These are phyloP conservation scores for Fomitopsis betulina DNA, from an alignment of 1,284 basidiomycete species.

Conservation along the genomic window DNA sequence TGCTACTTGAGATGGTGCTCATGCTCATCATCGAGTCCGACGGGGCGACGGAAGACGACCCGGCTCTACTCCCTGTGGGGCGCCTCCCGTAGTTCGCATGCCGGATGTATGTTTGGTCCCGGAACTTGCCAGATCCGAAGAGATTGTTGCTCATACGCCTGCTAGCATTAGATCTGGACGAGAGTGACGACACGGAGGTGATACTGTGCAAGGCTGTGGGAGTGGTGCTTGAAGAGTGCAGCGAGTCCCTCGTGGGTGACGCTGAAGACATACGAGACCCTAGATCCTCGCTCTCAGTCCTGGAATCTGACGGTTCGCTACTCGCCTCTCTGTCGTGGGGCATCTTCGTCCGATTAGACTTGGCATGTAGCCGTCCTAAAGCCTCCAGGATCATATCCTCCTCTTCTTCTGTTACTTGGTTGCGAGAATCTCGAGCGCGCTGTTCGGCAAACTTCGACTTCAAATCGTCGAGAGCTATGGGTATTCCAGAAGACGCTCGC, in stretches of 20 bases:
- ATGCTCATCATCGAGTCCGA: constrained; percentile 42
- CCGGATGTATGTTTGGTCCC: constrained; percentile 68
- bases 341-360: constrained; percentile 12
- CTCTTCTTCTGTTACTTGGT: constrained; percentile 73
- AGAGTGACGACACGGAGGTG: constrained; percentile 39
- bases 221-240: constrained; percentile 40
- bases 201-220: constrained; percentile 33
- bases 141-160: constrained; percentile 81
- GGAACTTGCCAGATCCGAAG: constrained; percentile 71
- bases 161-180: constrained; percentile 33
- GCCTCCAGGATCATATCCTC: constrained; percentile 79
- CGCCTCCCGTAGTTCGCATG: constrained; percentile 42
- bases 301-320: constrained; percentile 9
- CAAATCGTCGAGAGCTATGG: constrained; percentile 59
- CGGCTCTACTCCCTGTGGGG: constrained; percentile 40
- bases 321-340: constrained; percentile 8
- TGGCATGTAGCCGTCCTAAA: constrained; percentile 52
- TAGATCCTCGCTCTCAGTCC: constrained; percentile 30
- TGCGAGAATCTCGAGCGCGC: constrained; percentile 58
- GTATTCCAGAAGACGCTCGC: constrained; percentile 58
- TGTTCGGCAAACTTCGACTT: constrained; percentile 68
- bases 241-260: constrained; percentile 32
- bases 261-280: constrained; percentile 24
- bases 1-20: constrained; percentile 25
- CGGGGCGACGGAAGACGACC: constrained; percentile 42